These are phyloP conservation scores for Drechslerella dactyloides DNA, from an alignment of 2,329 filamentous ascomycete genomes.

Conservation along the genomic window DNA sequence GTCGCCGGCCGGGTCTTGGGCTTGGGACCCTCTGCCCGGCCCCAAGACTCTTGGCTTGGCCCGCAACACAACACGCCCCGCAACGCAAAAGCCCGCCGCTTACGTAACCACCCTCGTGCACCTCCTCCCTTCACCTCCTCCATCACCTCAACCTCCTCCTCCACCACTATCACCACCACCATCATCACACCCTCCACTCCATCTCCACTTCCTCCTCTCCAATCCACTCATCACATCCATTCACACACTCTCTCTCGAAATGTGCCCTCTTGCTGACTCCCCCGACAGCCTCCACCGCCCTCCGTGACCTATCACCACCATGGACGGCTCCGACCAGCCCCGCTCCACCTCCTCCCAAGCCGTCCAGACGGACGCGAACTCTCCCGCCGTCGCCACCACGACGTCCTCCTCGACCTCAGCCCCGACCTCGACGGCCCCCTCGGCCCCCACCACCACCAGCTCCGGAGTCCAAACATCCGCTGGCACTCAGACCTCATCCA, in stretches of 20 bases:
- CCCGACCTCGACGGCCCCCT: conserved; percentile 44
- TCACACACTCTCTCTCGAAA: background rate
- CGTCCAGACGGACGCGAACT: conserved; percentile 51
- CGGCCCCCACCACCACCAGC: conserved; percentile 1
- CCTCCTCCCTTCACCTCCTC: background rate
- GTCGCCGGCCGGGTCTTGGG: conserved; percentile 49
- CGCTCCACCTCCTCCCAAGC: conserved; percentile 52
- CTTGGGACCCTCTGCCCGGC: conserved; percentile 8
- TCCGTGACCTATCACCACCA: conserved; percentile 11
- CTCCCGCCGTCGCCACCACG: conserved; percentile 13
- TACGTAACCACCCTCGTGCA: background rate
- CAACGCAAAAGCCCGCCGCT: background rate
- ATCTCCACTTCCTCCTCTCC: conserved; percentile 1
- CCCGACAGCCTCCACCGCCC: background rate
- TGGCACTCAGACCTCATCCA: conserved; percentile 26
- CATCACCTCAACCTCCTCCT: background rate
- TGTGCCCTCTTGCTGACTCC: background rate
- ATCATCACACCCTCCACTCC: background rate
- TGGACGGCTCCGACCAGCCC: conserved; percentile 36
- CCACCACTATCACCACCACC: conserved; percentile 30
- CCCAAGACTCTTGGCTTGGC: conserved; percentile 51
- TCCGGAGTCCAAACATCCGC: conserved; percentile 23
- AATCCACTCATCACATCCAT: conserved; percentile 3
- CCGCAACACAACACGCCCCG: conserved; percentile 3
- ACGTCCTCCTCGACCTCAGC: conserved; percentile 26